Evolutionary conservation across 345 rosid genomes (phyloP).

Genomic region (Rhodomyrtus tomentosa): DNA sequence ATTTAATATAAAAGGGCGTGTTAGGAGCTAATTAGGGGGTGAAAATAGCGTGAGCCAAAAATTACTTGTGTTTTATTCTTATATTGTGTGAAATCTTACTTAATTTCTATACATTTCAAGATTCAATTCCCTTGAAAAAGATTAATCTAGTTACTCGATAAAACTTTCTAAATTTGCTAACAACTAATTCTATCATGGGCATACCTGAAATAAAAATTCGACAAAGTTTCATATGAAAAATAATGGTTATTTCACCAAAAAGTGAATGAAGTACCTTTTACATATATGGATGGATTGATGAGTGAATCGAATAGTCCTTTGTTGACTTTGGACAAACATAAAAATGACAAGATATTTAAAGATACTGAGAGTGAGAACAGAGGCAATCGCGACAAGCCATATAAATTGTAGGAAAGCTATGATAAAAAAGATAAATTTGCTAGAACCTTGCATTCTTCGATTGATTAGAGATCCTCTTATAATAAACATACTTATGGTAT

Average conservation of each 20-base stretch:
- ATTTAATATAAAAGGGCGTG: no score
- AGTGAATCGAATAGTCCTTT: not conserved
- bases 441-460: not conserved
- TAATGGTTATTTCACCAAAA: not conserved
- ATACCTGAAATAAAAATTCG: not conserved
- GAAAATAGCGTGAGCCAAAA: no score
- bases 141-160: not conserved
- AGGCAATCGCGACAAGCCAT: not conserved
- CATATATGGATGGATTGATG: not conserved
- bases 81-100: not conserved
- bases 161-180: not conserved
- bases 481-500: not conserved
- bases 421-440: not conserved
- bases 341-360: not conserved
- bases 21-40: no score
- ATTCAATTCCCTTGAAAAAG: not conserved
- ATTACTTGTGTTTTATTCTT: no score
- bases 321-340: not conserved
- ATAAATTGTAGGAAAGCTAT: not conserved
- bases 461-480: not conserved
- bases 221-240: not conserved
- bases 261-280: not conserved
- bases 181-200: not conserved
- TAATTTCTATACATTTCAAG: not conserved
- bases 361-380: not conserved